phyloP scores from a whole-genome alignment of 176 grass and related monocot species.

The Avena atlantica region DNA sequence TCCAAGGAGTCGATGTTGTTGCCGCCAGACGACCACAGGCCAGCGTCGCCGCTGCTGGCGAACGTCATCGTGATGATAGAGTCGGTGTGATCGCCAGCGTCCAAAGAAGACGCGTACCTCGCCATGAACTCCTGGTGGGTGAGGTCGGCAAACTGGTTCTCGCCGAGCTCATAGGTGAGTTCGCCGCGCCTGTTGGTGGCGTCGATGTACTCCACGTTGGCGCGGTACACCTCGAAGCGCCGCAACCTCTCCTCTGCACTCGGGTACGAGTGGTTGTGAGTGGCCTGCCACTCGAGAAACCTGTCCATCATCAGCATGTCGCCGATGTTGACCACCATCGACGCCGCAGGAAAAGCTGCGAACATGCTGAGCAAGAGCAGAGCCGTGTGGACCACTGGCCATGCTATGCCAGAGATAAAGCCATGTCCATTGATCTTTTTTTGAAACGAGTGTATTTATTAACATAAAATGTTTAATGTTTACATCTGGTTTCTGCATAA shows the following conservation, averaged over 20 bases:
- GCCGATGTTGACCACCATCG: not conserved
- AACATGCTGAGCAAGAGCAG: not conserved
- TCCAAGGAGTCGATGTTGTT: not conserved
- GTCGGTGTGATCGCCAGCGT: no score
- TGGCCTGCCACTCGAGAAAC: constrained; percentile 41
- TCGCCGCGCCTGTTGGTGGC: constrained; percentile 25
- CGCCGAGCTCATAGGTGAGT: constrained; percentile 48
- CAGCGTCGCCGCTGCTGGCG: not conserved
- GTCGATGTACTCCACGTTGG: constrained; percentile 51
- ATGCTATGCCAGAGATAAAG: not conserved
- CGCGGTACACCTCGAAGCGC: constrained; percentile 56
- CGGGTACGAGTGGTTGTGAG: constrained; percentile 41
- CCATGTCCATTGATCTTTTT: no score
- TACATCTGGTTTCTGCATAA: no score
- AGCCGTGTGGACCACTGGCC: not conserved
- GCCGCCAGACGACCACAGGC: not conserved
- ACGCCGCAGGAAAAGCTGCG: not conserved
- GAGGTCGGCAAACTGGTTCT: constrained; percentile 71
- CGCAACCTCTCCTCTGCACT: constrained; percentile 29
- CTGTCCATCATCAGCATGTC: constrained; percentile 50
- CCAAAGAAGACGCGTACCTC: not conserved
- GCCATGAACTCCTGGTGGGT: constrained; percentile 54
- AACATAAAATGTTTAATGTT: no score
- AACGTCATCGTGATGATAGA: not conserved
- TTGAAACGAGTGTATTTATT: no score